A percentile compares a stretch with the other conserved stretches of the same genome.
These are phyloP conservation scores for Solanum habrochaites DNA, from an alignment of 257 asterid species.

Conservation along the genomic window DNA sequence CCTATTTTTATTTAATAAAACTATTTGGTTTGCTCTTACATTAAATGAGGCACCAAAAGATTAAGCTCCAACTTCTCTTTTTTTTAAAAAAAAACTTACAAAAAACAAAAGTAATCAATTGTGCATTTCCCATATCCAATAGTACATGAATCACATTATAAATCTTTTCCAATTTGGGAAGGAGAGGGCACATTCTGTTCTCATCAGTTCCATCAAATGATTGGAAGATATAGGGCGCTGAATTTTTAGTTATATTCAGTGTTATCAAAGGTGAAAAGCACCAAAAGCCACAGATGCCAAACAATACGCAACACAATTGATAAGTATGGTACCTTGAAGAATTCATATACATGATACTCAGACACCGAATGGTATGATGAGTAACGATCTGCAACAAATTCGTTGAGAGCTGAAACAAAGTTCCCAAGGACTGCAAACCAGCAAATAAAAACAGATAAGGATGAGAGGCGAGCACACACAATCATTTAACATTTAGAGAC, in stretches of 20 bases:
- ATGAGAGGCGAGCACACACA: neutral
- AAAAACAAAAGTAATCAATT: neutral
- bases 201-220: neutral
- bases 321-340: conserved; percentile 55
- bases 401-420: conserved; percentile 84
- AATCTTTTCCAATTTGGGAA: neutral
- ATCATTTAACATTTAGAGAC: neutral
- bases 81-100: neutral
- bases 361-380: conserved; percentile 52
- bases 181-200: neutral
- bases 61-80: neutral
- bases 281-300: neutral
- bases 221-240: neutral
- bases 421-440: conserved; percentile 83
- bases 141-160: neutral
- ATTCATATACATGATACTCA: conserved; percentile 88
- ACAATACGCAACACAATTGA: neutral
- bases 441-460: neutral
- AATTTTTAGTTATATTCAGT: neutral
- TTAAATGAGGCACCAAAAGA: neutral
- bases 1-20: neutral
- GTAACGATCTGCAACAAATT: conserved; percentile 72
- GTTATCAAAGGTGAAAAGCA: neutral
- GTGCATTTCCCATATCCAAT: neutral
- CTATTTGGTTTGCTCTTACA: neutral